These are phyloP conservation scores for Zea luxurians DNA, from an alignment of 176 grass and related monocot species.

Conservation along the genomic window DNA sequence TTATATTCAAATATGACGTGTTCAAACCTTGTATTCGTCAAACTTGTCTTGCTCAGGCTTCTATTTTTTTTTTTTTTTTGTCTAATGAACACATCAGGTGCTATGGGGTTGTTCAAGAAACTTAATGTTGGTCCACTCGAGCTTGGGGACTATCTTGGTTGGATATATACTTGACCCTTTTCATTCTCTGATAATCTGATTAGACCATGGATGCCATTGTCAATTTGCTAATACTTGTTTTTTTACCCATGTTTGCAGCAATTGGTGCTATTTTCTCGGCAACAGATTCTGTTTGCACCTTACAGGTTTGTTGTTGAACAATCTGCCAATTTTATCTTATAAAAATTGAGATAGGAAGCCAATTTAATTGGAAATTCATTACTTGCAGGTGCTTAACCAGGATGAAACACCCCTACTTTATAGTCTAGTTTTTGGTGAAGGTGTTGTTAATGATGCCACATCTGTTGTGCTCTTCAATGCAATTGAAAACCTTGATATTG, in stretches of 20 bases:
- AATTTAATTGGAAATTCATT: constrained; percentile 37
- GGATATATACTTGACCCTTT: constrained; percentile 19
- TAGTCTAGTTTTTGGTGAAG: constrained; percentile 97
- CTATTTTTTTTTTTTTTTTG: constrained; percentile 35
- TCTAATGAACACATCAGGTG: constrained; percentile 60
- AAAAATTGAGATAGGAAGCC: constrained; percentile 12
- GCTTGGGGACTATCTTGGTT: constrained; percentile 93
- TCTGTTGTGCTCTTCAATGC: constrained; percentile 98
- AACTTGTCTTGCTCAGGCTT: constrained; percentile 13
- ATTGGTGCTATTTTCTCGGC: constrained; percentile 95
- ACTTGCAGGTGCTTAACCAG: constrained; percentile 88
- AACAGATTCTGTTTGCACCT: constrained; percentile 99
- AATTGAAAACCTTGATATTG: constrained; percentile 81
- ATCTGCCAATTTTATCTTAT: constrained; percentile 11
- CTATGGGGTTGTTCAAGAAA: constrained; percentile 69
- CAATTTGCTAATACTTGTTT: constrained; percentile 26
- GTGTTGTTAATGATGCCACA: constrained; percentile 96
- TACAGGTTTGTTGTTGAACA: constrained; percentile 66
- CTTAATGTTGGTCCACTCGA: constrained; percentile 67
- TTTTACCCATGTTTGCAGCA: constrained; percentile 51
- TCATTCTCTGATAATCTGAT: neutral
- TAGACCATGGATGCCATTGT: constrained; percentile 27
- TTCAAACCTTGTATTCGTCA: constrained; percentile 6
- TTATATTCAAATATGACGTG: constrained; percentile 32
- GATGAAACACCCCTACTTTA: constrained; percentile 93